Percentiles rank a stretch among this genome's conserved stretches.
Evolutionary conservation across 768 basidiomycete species (phyloP).

Genomic region (Termitomyces sp.): DNA sequence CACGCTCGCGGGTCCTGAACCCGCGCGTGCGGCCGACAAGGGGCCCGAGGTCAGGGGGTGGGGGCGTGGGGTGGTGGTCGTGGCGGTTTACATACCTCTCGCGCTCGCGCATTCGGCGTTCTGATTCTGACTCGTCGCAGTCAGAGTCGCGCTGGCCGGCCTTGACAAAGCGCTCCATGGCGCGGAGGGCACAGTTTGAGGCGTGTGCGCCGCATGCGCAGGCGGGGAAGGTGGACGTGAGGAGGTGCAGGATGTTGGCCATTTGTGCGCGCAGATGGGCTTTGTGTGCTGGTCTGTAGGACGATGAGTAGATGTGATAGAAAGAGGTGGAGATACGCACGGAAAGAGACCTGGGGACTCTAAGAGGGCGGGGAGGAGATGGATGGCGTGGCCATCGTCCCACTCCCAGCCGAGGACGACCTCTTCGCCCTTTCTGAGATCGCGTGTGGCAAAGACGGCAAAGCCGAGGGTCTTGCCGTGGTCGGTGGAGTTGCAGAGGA

Average conservation of each 20-base stretch:
- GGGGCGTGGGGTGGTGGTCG: neutral
- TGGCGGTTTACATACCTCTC: neutral
- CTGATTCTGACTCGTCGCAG: neutral
- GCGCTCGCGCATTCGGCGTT: neutral
- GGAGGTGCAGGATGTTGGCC: slow-evolving; percentile 63
- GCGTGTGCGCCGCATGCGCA: slow-evolving; percentile 68
- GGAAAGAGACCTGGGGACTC: slow-evolving; percentile 50
- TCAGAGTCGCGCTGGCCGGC: neutral
- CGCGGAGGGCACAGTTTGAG: slow-evolving; percentile 55
- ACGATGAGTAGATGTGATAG: neutral
- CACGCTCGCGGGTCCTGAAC: slow-evolving; percentile 55
- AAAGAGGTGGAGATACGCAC: slow-evolving; percentile 32
- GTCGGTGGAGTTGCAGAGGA: slow-evolving; percentile 28
- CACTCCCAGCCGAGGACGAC: slow-evolving; percentile 93
- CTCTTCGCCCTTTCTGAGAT: slow-evolving; percentile 77
- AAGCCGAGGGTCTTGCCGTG: slow-evolving; percentile 47
- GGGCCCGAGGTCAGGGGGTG: slow-evolving; percentile 48
- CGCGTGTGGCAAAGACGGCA: slow-evolving; percentile 74
- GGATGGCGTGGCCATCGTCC: slow-evolving; percentile 89
- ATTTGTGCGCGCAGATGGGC: slow-evolving; percentile 59
- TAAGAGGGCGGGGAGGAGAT: slow-evolving; percentile 66
- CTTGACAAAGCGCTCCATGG: slow-evolving; percentile 60
- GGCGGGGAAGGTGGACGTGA: slow-evolving; percentile 66
- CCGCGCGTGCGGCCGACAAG: slow-evolving; percentile 56
- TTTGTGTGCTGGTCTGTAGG: slow-evolving; percentile 39